Evolutionary conservation across 2,329 filamentous ascomycete genomes (phyloP).

Genomic region (Nothophaeocryptopus gaeumannii): DNA sequence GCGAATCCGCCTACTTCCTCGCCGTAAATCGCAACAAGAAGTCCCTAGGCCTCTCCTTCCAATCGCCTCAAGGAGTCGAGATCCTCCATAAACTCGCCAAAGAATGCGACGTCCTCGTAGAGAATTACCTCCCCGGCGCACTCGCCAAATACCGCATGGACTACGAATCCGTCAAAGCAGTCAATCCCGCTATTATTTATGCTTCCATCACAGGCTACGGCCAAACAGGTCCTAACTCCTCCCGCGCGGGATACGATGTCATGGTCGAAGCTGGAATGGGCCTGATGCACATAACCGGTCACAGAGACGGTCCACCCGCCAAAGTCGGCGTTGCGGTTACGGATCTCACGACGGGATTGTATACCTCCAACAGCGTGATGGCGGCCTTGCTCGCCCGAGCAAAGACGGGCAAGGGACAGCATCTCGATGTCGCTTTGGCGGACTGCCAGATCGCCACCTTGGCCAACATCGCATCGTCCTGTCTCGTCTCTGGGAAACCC

Average conservation of each 20-base stretch:
- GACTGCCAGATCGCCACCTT: conserved; percentile 94
- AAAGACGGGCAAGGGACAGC: conserved; percentile 77
- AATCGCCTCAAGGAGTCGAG: conserved; percentile 75
- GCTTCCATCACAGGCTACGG: conserved; percentile 97
- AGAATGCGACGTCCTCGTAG: conserved; percentile 87
- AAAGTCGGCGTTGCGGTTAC: conserved; percentile 98
- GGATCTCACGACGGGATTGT: conserved; percentile 89
- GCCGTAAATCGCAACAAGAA: conserved; percentile 98
- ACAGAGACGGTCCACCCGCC: conserved; percentile 81
- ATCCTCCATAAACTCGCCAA: conserved; percentile 82
- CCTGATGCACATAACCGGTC: conserved; percentile 96
- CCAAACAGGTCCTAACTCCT: conserved; percentile 85
- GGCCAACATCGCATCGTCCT: conserved; percentile 92
- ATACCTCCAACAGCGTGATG: conserved; percentile 94
- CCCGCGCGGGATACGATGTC: conserved; percentile 91
- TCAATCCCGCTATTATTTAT: conserved; percentile 88
- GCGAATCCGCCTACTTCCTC: conserved; percentile 93
- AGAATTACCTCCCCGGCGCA: conserved; percentile 91
- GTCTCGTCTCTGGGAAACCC: conserved; percentile 79
- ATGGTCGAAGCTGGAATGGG: conserved; percentile 99
- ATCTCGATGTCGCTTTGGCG: conserved; percentile 85
- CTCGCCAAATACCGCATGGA: conserved; percentile 90
- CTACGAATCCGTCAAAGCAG: conserved; percentile 72
- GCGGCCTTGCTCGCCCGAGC: conserved; percentile 77
- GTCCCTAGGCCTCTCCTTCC: conserved; percentile 86